Evolutionary conservation across 176 grass and related monocot species (phyloP).

Genomic region (Stipa capillata): DNA sequence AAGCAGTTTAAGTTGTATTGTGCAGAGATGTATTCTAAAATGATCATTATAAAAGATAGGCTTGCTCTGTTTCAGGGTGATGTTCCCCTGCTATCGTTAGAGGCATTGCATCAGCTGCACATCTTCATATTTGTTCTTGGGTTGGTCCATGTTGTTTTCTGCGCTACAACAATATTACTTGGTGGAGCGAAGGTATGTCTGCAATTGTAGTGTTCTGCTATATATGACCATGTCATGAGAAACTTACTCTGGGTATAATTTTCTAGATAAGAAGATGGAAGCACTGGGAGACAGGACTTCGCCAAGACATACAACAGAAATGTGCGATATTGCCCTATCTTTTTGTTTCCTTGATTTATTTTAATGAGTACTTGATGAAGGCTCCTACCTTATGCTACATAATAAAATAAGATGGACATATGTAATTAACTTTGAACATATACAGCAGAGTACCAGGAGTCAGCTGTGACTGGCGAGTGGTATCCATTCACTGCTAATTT

Average conservation of each 20-base stretch:
- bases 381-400: neutral
- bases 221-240: neutral
- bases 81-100: constrained; percentile 70
- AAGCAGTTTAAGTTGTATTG: neutral
- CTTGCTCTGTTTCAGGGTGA: constrained; percentile 53
- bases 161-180: constrained; percentile 79
- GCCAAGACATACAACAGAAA: constrained; percentile 16
- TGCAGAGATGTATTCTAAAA: neutral
- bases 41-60: neutral
- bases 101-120: constrained; percentile 84
- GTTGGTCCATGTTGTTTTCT: constrained; percentile 68
- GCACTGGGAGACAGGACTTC: constrained; percentile 58
- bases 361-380: neutral
- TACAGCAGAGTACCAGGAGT: neutral
- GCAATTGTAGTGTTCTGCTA: neutral
- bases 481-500: neutral
- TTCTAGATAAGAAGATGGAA: constrained; percentile 68
- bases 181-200: constrained; percentile 53
- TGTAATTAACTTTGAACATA: neutral
- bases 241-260: constrained; percentile 7
- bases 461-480: neutral
- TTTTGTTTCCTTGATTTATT: constrained; percentile 22
- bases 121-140: constrained; percentile 93
- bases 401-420: constrained; percentile 9
- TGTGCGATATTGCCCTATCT: constrained; percentile 2